phyloP scores from a whole-genome alignment of 106 monocot genomes.

The Narthecium ossifragum region DNA sequence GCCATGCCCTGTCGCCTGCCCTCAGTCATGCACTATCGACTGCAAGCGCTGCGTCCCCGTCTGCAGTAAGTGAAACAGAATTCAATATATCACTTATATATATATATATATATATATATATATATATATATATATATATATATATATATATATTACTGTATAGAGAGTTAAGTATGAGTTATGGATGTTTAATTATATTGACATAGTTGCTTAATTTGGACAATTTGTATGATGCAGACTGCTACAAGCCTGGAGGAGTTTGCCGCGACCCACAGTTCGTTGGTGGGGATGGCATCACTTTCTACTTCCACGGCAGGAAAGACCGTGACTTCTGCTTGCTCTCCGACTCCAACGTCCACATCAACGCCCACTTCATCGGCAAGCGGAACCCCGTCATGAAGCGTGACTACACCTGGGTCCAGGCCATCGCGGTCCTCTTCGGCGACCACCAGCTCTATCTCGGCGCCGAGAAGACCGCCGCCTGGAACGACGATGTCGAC shows the following conservation, averaged over 20 bases:
- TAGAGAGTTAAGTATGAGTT: neutral
- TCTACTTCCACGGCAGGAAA: slow-evolving; percentile 42
- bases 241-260: slow-evolving; percentile 11
- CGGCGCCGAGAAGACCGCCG: slow-evolving; percentile 24
- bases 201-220: neutral
- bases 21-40: slow-evolving; percentile 9
- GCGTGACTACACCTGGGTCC: slow-evolving; percentile 56
- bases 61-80: slow-evolving; percentile 8
- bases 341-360: slow-evolving; percentile 40
- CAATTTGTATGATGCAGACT: neutral
- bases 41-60: slow-evolving; percentile 13
- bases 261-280: slow-evolving; percentile 41
- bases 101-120: too few relatives aligned
- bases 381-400: slow-evolving; percentile 15
- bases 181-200: neutral
- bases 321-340: slow-evolving; percentile 46
- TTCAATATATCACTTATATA: too few relatives aligned
- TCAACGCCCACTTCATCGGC: slow-evolving; percentile 62
- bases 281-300: slow-evolving; percentile 41
- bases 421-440: slow-evolving; percentile 26
- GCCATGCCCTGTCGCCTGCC: slow-evolving; percentile 4
- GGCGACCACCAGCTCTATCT: slow-evolving; percentile 30
- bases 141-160: neutral
- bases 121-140: neutral
- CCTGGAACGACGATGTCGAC: slow-evolving; percentile 35